Evolutionary conservation across 305 asterid genomes (phyloP), one percentile per base, ranked within the genome.

Genomic region (Salvia sclarea): DNA sequence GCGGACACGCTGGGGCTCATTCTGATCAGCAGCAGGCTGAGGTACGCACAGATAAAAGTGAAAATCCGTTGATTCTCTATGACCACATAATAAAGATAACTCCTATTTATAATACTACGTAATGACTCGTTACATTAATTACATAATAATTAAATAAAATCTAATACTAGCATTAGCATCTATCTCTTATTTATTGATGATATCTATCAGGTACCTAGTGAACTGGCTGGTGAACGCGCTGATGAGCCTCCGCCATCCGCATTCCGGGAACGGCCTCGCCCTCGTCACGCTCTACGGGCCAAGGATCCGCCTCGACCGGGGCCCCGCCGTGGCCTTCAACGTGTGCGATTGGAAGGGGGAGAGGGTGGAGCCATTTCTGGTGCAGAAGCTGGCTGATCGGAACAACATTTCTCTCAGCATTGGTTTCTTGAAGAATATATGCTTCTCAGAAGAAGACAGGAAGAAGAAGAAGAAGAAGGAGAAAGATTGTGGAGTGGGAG

Each of bases 301-400:
- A 11, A 85, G 75, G 41, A 52, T 86, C 12, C 70, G 76, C 74
- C 73, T 85, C 3, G 82, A 83, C 31, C 56, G 96, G 25, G 96
- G 95, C 60, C 85, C 86, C 57, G 79, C 87, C 5, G 38, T 92
- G n/a, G 90, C 92, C 0, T 86, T 92, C 82, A 92, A 89, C 35
- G 83, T 92, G 13, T 82, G 77, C 61, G 98, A 92, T 44, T 92
- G 98, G 98, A 87, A 86, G 77, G 95, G 91, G 5, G 92, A 88
- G 61, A 82, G 75, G 55, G 71, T 88, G 1, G 91, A 88, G 1
- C 96, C 96, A 6, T 14, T 40, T 30, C 72, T 92, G 7, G 96
- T 89, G 2, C 96, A 88, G 79, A 92, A 86, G 72, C 76, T 92
- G 2, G 96, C 98, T 2, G 96, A 79, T 47, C 79, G 98, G 24